These are phyloP conservation scores for Kokia cookei DNA, from an alignment of 441 rosid genomes.

Conservation along the genomic window DNA sequence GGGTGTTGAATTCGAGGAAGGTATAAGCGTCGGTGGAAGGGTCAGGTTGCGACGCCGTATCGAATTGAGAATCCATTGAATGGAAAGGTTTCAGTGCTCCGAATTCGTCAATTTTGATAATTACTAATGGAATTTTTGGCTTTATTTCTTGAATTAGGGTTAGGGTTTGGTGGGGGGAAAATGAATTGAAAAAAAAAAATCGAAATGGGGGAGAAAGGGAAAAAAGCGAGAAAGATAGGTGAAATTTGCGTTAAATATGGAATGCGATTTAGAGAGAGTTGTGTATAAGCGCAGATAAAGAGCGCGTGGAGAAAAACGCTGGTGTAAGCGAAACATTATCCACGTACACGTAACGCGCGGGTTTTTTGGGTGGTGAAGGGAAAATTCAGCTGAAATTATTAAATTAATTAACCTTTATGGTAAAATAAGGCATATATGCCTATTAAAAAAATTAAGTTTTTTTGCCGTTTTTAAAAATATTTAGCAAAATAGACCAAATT, in stretches of 20 bases:
- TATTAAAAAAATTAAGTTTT: too few relatives aligned
- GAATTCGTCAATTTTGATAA: background rate
- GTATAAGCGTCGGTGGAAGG: slow-evolving; percentile 78
- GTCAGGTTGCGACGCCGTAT: slow-evolving; percentile 96
- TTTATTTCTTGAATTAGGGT: slow-evolving; percentile 24
- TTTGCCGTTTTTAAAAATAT: too few relatives aligned
- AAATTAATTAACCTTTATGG: background rate
- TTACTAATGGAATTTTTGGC: slow-evolving; percentile 22
- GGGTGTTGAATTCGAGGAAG: slow-evolving; percentile 93
- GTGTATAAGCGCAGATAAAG: background rate
- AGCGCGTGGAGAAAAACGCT: background rate
- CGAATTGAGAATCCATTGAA: slow-evolving; percentile 81
- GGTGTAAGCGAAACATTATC: background rate
- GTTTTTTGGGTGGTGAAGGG: background rate
- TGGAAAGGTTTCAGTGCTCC: slow-evolving; percentile 9
- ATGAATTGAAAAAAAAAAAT: background rate
- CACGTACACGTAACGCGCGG: background rate
- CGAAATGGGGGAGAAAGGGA: background rate
- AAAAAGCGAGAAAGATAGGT: background rate
- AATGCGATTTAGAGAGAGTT: background rate
- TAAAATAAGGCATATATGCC: too few relatives aligned
- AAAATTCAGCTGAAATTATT: background rate
- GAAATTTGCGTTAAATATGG: background rate
- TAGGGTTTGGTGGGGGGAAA: slow-evolving; percentile 42
- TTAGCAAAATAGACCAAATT: too few relatives aligned